Evolutionary conservation across 2,329 filamentous ascomycete genomes (phyloP).

Genomic region (Colletotrichum lentis): DNA sequence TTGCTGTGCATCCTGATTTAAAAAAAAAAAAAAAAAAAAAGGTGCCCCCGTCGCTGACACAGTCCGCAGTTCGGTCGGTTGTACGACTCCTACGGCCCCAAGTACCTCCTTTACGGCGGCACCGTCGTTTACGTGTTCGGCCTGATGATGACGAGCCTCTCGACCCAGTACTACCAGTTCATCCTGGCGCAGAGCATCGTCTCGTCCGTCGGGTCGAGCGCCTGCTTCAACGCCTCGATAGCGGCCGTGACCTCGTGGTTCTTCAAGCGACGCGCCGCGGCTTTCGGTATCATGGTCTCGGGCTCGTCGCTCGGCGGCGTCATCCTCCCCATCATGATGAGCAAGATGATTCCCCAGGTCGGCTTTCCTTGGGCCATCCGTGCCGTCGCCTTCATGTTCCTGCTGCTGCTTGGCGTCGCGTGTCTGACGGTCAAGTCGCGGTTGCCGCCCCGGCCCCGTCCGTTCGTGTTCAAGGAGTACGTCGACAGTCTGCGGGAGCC

Average conservation of each 20-base stretch:
- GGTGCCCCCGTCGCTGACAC: neutral
- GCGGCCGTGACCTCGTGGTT: constrained; percentile 62
- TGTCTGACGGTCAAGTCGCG: constrained; percentile 51
- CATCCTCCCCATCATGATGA: constrained; percentile 68
- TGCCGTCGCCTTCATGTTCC: constrained; percentile 56
- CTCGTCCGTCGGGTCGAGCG: constrained; percentile 52
- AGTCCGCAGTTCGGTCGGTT: constrained; percentile 60
- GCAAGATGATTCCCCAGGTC: constrained; percentile 60
- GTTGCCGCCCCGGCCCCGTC: constrained; percentile 55
- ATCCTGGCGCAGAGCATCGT: constrained; percentile 55
- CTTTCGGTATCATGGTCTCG: constrained; percentile 62
- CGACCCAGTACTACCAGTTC: constrained; percentile 55
- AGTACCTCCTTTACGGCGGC: constrained; percentile 62
- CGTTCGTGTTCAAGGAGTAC: constrained; percentile 58
- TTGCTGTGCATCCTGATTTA: constrained; percentile 40
- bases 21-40: too few species aligned
- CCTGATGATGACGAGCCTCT: constrained; percentile 70
- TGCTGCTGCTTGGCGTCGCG: constrained; percentile 49
- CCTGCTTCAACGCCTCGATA: constrained; percentile 54
- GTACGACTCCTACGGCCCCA: constrained; percentile 72
- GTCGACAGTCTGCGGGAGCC: constrained; percentile 56
- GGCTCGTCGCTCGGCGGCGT: constrained; percentile 65
- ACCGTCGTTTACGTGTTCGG: constrained; percentile 67
- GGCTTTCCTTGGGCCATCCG: constrained; percentile 61
- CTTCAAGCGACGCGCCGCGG: constrained; percentile 58